Percentiles rank a stretch among this genome's conserved stretches.
Evolutionary conservation across 257 asterid species (phyloP).

Genomic region (Datura wrightii): DNA sequence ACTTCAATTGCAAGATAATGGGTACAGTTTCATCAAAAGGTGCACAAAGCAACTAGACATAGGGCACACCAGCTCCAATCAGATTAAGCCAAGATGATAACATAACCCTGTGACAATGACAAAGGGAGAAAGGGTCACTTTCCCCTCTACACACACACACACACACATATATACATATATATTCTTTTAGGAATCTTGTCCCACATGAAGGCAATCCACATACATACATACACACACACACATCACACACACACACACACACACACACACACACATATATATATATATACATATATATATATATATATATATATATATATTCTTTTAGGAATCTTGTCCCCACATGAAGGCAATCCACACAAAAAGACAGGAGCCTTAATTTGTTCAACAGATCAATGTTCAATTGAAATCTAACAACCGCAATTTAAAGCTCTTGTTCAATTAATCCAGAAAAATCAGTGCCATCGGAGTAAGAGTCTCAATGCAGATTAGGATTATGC

Average conservation of each 20-base stretch:
- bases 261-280: no score
- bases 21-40: background rate
- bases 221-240: no score
- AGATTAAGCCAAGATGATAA: background rate
- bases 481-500: constrained; percentile 11
- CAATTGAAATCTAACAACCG: background rate
- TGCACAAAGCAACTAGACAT: background rate
- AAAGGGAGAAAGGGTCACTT: background rate
- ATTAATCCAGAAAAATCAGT: background rate
- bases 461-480: background rate
- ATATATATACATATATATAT: no score
- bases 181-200: background rate
- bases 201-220: background rate
- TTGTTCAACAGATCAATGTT: background rate
- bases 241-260: no score
- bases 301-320: no score
- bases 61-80: background rate
- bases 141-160: background rate
- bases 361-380: background rate
- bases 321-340: background rate
- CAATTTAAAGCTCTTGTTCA: background rate
- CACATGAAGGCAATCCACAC: background rate
- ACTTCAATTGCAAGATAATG: constrained; percentile 15
- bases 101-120: background rate
- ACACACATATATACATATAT: no score